Evolutionary conservation across 2,329 filamentous ascomycete species (phyloP).

Genomic region (Magnaporthiopsis poae): DNA sequence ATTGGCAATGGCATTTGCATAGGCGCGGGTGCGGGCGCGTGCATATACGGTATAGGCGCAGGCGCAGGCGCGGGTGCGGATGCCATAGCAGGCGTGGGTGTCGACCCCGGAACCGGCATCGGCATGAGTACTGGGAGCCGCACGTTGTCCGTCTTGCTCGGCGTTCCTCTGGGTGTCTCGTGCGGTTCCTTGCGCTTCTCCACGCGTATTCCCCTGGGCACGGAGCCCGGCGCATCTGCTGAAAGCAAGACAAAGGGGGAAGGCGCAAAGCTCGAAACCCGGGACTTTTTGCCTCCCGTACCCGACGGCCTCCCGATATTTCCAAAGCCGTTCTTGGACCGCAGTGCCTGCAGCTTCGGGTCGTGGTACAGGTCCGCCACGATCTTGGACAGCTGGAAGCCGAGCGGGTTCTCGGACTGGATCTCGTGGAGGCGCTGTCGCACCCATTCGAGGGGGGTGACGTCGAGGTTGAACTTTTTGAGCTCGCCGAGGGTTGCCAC

Average conservation of each 20-base stretch:
- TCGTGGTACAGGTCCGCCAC: conserved; percentile 49
- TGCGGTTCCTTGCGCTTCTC: conserved; percentile 19
- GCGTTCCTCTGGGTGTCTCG: conserved; percentile 13
- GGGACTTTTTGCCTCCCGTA: conserved; percentile 16
- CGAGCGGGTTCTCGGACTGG: conserved; percentile 29
- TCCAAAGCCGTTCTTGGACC: conserved; percentile 44
- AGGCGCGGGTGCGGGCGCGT: too few relatives aligned
- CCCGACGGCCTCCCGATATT: conserved; percentile 46
- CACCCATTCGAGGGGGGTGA: conserved; percentile 46
- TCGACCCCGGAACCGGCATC: neutral
- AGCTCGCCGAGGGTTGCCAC: conserved; percentile 45
- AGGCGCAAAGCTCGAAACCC: neutral
- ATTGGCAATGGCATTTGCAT: too few relatives aligned
- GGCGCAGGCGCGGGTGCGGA: too few relatives aligned
- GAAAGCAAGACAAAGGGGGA: neutral
- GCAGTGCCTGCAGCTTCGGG: conserved; percentile 37
- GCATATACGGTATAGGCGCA: neutral
- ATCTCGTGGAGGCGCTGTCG: conserved; percentile 47
- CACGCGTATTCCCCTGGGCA: neutral
- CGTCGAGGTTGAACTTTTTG: conserved; percentile 41
- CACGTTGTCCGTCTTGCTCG: neutral
- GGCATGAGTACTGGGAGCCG: neutral
- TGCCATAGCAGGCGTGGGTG: neutral
- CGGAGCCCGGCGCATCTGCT: neutral
- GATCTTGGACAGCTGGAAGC: conserved; percentile 41